phyloP scores from a whole-genome alignment of 176 grass and related monocot species.

The Typha latifolia region DNA sequence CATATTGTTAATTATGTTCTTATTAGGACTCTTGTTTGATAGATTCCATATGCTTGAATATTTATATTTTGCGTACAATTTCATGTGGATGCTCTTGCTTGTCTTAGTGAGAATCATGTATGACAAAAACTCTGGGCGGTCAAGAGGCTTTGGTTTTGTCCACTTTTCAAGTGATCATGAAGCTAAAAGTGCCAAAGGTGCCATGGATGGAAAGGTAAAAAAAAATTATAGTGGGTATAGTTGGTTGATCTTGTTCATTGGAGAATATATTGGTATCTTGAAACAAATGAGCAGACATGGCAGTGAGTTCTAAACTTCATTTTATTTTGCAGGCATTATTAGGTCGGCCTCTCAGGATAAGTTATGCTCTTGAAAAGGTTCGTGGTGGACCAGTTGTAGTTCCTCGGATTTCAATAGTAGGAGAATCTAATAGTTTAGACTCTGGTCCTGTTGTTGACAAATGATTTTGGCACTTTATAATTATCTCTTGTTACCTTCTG shows the following conservation, averaged over 20 bases:
- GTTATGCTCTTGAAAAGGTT: constrained; percentile 77
- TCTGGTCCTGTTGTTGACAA: too few relatives aligned
- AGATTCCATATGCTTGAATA: background rate
- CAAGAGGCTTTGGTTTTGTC: constrained; percentile 92
- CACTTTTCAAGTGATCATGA: constrained; percentile 63
- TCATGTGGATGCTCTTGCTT: constrained; percentile 21
- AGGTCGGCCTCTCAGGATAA: constrained; percentile 63
- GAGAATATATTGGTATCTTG: background rate
- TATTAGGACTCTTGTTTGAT: constrained; percentile 1
- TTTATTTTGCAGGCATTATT: constrained; percentile 56
- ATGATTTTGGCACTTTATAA: too few relatives aligned
- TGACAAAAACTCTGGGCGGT: constrained; percentile 83
- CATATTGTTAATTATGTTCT: background rate
- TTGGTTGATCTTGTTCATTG: background rate
- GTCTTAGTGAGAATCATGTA: constrained; percentile 76
- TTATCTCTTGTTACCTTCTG: too few relatives aligned
- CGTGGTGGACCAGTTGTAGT: constrained; percentile 50
- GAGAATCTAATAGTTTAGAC: background rate
- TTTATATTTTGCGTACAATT: background rate
- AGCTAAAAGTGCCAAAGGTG: constrained; percentile 62
- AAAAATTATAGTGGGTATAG: constrained; percentile 1
- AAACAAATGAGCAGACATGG: constrained; percentile 11
- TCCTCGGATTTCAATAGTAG: constrained; percentile 40
- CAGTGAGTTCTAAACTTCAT: background rate
- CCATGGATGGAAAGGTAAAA: constrained; percentile 90